Evolutionary conservation across 106 monocot species (phyloP).

Genomic region (Narthecium ossifragum): DNA sequence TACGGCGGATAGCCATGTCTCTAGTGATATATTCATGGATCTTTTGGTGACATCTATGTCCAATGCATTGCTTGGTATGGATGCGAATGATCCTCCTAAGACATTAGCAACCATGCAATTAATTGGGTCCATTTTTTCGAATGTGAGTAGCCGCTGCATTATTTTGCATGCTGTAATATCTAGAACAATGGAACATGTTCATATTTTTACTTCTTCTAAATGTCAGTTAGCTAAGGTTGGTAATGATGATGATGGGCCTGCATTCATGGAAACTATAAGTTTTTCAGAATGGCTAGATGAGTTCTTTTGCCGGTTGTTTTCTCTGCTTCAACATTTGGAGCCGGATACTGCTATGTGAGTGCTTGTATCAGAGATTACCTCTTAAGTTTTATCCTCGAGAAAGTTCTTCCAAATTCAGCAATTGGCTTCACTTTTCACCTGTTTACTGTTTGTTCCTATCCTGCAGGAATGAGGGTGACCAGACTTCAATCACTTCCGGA

Average conservation of each 20-base stretch:
- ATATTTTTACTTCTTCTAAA: constrained; percentile 7
- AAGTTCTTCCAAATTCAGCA: neutral
- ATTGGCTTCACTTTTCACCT: neutral
- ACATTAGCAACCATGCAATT: constrained; percentile 97
- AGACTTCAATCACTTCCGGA: constrained; percentile 57
- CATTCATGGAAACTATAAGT: constrained; percentile 45
- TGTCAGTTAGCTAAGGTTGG: constrained; percentile 58
- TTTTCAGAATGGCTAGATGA: constrained; percentile 97
- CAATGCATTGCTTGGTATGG: constrained; percentile 94
- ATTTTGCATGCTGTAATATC: too few species aligned
- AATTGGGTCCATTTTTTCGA: constrained; percentile 91
- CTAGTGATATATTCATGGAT: constrained; percentile 32
- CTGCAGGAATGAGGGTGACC: constrained; percentile 66
- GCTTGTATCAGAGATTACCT: neutral
- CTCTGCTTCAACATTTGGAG: constrained; percentile 92
- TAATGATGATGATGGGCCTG: constrained; percentile 31
- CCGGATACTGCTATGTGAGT: constrained; percentile 64
- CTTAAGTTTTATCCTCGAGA: neutral
- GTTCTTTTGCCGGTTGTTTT: constrained; percentile 89
- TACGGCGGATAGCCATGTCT: constrained; percentile 22
- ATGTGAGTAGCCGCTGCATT: constrained; percentile 78
- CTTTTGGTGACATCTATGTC: constrained; percentile 67
- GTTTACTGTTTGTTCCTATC: neutral
- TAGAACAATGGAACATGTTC: neutral
- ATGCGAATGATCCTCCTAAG: constrained; percentile 99